Evolutionary conservation across 192 early-diverging fungal species (phyloP), one percentile per base, ranked within the genome.

Genomic region (Coemansia sp.): DNA sequence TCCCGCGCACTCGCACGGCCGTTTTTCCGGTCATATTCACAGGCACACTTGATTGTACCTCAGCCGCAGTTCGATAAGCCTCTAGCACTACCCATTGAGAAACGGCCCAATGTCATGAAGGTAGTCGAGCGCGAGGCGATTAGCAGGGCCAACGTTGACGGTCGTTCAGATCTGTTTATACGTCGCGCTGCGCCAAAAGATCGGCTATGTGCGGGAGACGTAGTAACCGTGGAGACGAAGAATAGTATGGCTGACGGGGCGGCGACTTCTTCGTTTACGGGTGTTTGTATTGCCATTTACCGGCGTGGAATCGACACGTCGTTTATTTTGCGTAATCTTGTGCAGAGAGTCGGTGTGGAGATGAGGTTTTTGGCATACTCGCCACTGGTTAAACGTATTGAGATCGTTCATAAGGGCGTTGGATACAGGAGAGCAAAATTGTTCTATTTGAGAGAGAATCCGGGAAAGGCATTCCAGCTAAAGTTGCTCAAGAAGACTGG

Each of bases 291-390:
- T 71, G 88, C 90, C 16, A 90, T 94, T 46, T 87, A 87, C 65
- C 84, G 92, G 65, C 87, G 88, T 47, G 93, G 91, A 5, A 76
- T 92, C 20, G 89, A 93, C 57, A 91, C 91, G 44, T 89, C 87
- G 73, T 91, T 94, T 69, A 92, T 89, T 8, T 81, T 94, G 71
- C 88, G 93, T 31, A 94, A 94, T 61, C 85, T 92, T 18, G 89
- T 94, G 41, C 73, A 90, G 52, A 91, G 89, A 69, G 80, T 91
- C 16, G 93, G 93, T 62, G 91, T 94, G 7, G 93, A 94, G 73
- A 87, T 90, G 79, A 80, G 88, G 68, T 93, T 87, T 64, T 86
- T 86, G 71, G 86, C 89, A 20, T 93, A 90, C 69, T 94, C 93
- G 52, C 93, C 93, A 18, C 68, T 94, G 76, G 82, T 94, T 55